Evolutionary conservation across 345 rosid species (phyloP).

Genomic region (Geranium rotundifolium): DNA sequence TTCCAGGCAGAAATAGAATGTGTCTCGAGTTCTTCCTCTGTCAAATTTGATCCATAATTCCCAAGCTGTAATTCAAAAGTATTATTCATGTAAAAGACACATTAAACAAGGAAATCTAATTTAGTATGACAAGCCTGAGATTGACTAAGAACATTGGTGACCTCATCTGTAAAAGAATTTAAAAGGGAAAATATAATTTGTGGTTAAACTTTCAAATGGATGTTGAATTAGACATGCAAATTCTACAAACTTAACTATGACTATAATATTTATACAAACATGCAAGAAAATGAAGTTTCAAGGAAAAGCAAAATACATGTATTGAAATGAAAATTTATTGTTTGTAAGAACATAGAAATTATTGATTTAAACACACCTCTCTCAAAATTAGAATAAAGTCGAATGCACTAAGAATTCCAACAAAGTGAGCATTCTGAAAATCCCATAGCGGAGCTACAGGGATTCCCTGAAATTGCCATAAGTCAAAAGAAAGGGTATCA

Average conservation of each 20-base stretch:
- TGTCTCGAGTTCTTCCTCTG: constrained; percentile 74
- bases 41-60: constrained; percentile 58
- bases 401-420: constrained; percentile 58
- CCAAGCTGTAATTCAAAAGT: constrained; percentile 42
- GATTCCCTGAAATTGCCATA: constrained; percentile 42
- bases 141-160: background rate
- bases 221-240: background rate
- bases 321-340: background rate
- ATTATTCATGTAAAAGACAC: background rate
- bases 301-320: background rate
- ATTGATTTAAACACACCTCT: constrained; percentile 29
- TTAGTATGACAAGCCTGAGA: background rate
- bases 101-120: background rate
- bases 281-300: background rate
- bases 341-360: background rate
- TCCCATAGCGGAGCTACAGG: constrained; percentile 76
- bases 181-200: no score
- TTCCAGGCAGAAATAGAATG: constrained; percentile 98
- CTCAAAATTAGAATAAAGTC: constrained; percentile 63
- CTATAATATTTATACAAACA: no score
- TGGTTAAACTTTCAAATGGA: background rate
- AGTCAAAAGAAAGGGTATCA: constrained; percentile 13
- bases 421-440: constrained; percentile 44
- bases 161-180: background rate
- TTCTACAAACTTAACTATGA: no score